Evolutionary conservation across 2,329 filamentous ascomycete species (phyloP).

Genomic region (Trichoderma sp.): DNA sequence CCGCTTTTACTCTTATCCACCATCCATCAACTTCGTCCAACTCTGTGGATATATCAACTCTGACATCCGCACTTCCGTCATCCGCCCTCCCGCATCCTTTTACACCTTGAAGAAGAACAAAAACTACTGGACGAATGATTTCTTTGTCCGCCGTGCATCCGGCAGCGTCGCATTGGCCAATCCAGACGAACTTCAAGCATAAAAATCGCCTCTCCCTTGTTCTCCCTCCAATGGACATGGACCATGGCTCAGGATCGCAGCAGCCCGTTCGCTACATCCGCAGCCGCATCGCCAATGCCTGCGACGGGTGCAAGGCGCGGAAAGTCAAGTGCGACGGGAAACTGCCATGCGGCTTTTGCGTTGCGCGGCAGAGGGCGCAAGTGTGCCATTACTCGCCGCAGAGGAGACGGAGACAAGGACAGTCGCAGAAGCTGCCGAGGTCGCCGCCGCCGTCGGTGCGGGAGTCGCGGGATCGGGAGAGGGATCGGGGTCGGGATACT

Average conservation of each 20-base stretch:
- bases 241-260: not conserved
- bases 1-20: not conserved
- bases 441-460: constrained; percentile 16
- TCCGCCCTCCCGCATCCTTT: not conserved
- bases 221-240: not conserved
- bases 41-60: not conserved
- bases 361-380: constrained; percentile 44
- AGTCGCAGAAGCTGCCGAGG: constrained; percentile 21
- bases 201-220: not conserved
- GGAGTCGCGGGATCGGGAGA: constrained; percentile 1
- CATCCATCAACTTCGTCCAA: not conserved
- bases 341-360: constrained; percentile 55
- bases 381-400: constrained; percentile 52
- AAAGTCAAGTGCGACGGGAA: constrained; percentile 59
- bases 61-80: constrained; percentile 11
- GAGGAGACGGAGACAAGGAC: constrained; percentile 36
- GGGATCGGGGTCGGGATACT: not conserved
- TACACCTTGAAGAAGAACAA: not conserved
- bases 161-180: constrained; percentile 5
- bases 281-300: constrained; percentile 54
- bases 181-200: not conserved
- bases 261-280: constrained; percentile 34
- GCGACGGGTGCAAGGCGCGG: constrained; percentile 55
- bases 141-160: not conserved
- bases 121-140: not conserved